Evolutionary conservation across 2,329 filamentous ascomycete species (phyloP).

Genomic region (Diaporthe citri): DNA sequence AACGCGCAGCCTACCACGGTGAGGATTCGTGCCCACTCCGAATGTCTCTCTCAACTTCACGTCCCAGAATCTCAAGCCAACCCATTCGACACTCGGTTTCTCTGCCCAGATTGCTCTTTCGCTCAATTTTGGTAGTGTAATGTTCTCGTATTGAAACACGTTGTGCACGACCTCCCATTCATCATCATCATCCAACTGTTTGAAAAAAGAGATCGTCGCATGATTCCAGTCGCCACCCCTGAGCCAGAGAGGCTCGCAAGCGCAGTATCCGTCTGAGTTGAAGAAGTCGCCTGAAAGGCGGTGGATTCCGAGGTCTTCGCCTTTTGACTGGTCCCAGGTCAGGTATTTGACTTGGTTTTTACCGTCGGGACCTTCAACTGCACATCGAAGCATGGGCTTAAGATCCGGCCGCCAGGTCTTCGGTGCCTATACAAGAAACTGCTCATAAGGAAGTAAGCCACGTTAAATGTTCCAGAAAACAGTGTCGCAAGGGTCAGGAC

Average conservation of each 20-base stretch:
- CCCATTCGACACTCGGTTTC: conserved; percentile 25
- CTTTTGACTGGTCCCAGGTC: conserved; percentile 4
- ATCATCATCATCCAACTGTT: neutral
- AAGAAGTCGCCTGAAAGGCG: neutral
- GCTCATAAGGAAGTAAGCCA: neutral
- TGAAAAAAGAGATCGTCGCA: conserved; percentile 2
- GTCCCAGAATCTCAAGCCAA: neutral
- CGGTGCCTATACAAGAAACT: conserved; percentile 14
- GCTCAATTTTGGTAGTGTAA: neutral
- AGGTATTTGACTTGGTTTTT: conserved; percentile 20
- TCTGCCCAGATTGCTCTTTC: conserved; percentile 23
- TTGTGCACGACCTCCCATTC: neutral
- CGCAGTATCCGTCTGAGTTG: neutral
- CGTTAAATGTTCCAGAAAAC: neutral
- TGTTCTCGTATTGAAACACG: neutral
- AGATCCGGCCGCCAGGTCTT: neutral
- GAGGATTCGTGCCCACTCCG: neutral
- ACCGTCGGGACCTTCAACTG: neutral
- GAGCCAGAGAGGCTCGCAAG: neutral
- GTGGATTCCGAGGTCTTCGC: too few species aligned
- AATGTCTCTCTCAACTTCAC: neutral
- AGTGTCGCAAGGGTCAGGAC: neutral
- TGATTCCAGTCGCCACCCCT: conserved; percentile 27
- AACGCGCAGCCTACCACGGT: conserved; percentile 19
- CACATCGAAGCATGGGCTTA: conserved; percentile 18